Conservation (phyloP, 2,329 filamentous ascomycete species). For the Emmonsia crescens region DNA sequence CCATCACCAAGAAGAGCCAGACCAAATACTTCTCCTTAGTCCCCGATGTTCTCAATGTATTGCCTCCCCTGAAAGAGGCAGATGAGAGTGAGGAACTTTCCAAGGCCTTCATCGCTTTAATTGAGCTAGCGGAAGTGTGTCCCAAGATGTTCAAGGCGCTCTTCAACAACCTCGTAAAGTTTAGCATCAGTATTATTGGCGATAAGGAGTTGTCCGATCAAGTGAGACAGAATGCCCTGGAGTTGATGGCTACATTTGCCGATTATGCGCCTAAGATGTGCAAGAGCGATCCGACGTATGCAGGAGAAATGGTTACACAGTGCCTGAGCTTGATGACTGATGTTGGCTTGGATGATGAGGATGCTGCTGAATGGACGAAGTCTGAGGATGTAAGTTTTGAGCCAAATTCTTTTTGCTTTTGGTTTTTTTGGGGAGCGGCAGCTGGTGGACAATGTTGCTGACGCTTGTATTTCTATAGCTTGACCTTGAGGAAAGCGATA, state of each 20-base stretch:
- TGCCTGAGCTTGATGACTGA: slow-evolving; percentile 98
- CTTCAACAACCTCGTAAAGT: slow-evolving; percentile 87
- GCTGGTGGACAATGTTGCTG: not conserved
- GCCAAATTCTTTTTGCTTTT: too few relatives aligned
- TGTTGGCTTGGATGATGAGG: slow-evolving; percentile 85
- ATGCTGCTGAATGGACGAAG: slow-evolving; percentile 84
- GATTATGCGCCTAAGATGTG: slow-evolving; percentile 92
- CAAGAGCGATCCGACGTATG: slow-evolving; percentile 85
- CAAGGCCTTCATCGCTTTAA: slow-evolving; percentile 78
- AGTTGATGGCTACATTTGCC: slow-evolving; percentile 96
- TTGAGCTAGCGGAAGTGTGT: slow-evolving; percentile 86
- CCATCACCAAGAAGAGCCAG: slow-evolving; percentile 77
- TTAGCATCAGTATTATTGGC: slow-evolving; percentile 85
- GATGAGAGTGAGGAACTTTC: slow-evolving; percentile 85
- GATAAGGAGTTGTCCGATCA: slow-evolving; percentile 90
- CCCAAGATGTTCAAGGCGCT: slow-evolving; percentile 95
- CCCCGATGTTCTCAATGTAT: slow-evolving; percentile 83
- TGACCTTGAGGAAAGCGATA: slow-evolving; percentile 89
- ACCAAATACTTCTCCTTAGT: slow-evolving; percentile 78
- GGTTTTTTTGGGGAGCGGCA: not conserved
- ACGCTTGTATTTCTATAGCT: slow-evolving; percentile 43
- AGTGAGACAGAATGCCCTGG: slow-evolving; percentile 85
- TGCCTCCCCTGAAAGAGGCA: slow-evolving; percentile 86
- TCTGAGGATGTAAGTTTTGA: slow-evolving; percentile 66
- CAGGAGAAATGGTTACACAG: slow-evolving; percentile 94